Base-by-base conservation (phyloP, 1,139 yeast genomes). In the Blastobotrys illinoisensis region DNA sequence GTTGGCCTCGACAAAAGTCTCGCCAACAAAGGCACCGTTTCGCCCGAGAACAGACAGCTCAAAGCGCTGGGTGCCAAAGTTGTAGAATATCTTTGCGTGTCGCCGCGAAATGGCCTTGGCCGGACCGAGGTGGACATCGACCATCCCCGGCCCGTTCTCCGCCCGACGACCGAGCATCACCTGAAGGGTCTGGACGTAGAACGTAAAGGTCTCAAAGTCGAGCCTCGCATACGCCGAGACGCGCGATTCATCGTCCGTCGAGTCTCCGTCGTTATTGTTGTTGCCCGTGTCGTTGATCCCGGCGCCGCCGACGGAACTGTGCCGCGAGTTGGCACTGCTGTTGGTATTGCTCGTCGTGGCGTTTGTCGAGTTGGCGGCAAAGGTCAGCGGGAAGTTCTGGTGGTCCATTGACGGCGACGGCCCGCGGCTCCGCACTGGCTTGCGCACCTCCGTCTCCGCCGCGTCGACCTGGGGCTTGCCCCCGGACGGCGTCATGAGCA, bases 21-120 rank as follows among this genome's bases (percentile, higher is more conserved):
- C 96, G 70, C 91, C 93, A 2, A 93, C 96, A 74, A 91, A 93
- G 0, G 97, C 97, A 36, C 99, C 99, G 67, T 93, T 93, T 64
- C 96, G 79, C 20, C 99, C 99, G 62, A 90, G 76, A 3, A 93
- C 90, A 9, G 95, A 85, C 46, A 93, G 72, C 71, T 91, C 98
- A 67, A 91, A 93, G 61, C 95, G 73, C 67, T 90, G 97, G 5
- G 95, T 88, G 5, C 97, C 97, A 71, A 93, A 93, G 68, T 93
- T 91, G 73, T 91, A 93, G 68, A 90, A 91, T 19, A 93, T 90
- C 69, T 88, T 90, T 4, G 98, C 98, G 69, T 93, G 99, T 56
- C 90, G 77, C 66, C 98, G 76, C 7, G 97, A 89, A 21, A 91
- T 89, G 13, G 97, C 96, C 73, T 91, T 91, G 48, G 90, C 87